Percentiles rank a stretch among this genome's conserved stretches.
These are phyloP conservation scores for Fraxinus paxiana DNA, from an alignment of 305 asterid genomes.

Conservation along the genomic window DNA sequence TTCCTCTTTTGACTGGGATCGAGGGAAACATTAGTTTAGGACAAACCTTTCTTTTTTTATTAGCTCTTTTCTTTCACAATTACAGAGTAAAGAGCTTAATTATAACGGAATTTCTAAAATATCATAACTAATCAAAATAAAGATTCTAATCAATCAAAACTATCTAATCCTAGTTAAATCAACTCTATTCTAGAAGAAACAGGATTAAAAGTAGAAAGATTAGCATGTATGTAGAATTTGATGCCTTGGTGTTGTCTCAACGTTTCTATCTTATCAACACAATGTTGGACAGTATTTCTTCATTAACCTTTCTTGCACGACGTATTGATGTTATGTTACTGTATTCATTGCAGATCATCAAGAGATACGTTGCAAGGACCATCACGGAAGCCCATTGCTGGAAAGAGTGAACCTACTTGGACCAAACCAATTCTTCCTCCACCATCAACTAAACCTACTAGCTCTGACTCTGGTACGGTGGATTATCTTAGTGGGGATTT, in stretches of 20 bases:
- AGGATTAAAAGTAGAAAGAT: not conserved
- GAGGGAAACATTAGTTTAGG: not conserved
- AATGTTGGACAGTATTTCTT: not conserved
- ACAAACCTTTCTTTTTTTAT: not conserved
- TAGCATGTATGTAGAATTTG: not conserved
- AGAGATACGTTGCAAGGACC: slow-evolving; percentile 68
- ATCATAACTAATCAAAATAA: not conserved
- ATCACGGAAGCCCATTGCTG: slow-evolving; percentile 42
- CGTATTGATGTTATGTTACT: not conserved
- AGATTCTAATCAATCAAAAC: not conserved
- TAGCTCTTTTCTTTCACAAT: not conserved
- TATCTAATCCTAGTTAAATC: not conserved
- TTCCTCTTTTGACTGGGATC: not conserved
- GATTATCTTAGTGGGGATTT: slow-evolving; percentile 90
- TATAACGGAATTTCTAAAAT: not conserved
- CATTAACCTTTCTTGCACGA: not conserved
- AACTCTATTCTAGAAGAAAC: not conserved
- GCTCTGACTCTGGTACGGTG: slow-evolving; percentile 42
- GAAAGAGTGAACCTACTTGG: slow-evolving; percentile 39
- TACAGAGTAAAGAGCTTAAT: not conserved
- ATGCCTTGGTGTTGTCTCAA: not conserved
- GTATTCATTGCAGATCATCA: slow-evolving; percentile 47
- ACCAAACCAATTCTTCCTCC: slow-evolving; percentile 65
- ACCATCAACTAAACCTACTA: slow-evolving; percentile 50
- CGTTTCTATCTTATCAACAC: not conserved